Evolutionary conservation across 2,329 filamentous ascomycete genomes (phyloP), one percentile per base, ranked within the genome.

Genomic region (Aspergillus arachidicola): DNA sequence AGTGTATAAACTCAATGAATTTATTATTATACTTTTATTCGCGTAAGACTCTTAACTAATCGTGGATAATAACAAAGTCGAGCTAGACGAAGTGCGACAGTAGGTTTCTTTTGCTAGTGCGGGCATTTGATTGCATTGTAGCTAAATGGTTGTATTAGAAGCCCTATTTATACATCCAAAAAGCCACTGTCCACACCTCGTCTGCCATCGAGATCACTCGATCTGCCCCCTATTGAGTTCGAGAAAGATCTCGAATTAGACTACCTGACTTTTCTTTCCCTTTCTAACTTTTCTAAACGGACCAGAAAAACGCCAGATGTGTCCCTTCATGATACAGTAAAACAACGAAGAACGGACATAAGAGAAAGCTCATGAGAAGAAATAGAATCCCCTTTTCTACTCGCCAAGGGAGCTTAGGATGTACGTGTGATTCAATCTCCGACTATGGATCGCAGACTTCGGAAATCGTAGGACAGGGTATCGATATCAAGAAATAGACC

Each of bases 401-500:
- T 23, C 43, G n/a, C 36, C 26, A 50, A 26, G 34, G 48, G 45
- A 53, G 26, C 55, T 41, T 50, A 55, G 34, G 51, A 26, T 38
- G 34, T 36, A 55, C 19, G 32, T 55, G 51, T 38, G 51, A 55
- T 55, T 55, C 32, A 21, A 36, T 55, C 51, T 38, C 32, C 32
- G 34, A 55, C 32, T 38, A 36, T 38, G 14, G 30, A 32, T 26
- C 43, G 53, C 23, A 48, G 23, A 58, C 56, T 50, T 51, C 56
- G 56, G 50, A 48, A 55, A 53, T 58, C 56, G 50, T 60, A 60
- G 60, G 64, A 71, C 64, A 70, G 71, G 71, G 71, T 72, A 73
- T 74, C 69, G 69, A 71, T 67, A 68, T 73, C 70, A 68, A 73
- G 53, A 66, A 67, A 67, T 64, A 56, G 36, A 57, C 50, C 58